Base-by-base conservation (phyloP, 108 stramenopile genomes). In the Cyclotella sp. region DNA sequence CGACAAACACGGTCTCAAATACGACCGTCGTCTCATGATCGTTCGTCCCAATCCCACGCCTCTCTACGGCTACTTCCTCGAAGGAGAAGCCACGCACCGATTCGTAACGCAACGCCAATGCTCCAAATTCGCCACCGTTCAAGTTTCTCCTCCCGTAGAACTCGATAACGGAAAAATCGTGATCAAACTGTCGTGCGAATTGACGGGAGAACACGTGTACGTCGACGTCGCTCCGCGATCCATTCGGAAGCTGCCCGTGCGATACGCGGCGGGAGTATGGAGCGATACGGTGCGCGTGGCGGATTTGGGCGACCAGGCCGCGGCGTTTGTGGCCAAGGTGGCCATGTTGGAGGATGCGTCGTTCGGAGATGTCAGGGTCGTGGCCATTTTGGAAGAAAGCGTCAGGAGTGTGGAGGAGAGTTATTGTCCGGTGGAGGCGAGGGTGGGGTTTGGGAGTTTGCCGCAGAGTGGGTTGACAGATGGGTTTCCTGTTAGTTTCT, bases 251-350 rank as follows among this genome's bases (percentile, higher is more conserved):
- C 24, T 57, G 24, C 55, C 55, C 8, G 55, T 57, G 21, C 54
- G 39, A 29, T 89, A 84, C 63, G 58, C 42, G 12, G 89, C 91
- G 27, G 85, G 87, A 12, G 21, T 93, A 12, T 93, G 94, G 92
- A 81, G 80, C 58, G 89, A 93, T 75, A 51, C 67, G 14, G 85
- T 92, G 0, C 52, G 52, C 52, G 90, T 92, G 12, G 81, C 80
- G 1, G 94, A 95, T 79, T 69, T 92, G 63, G 94, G 94, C 21
- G 90, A 95, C 57, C 83, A 84, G 52, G 94, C 90, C 3, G 90
- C 94, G 0, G 54, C 54, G 3, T 93, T 91, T 70, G 73, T 95
- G 55, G 64, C 78, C 42, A 72, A 89, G 29, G 68, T 91, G 13
- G 73, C 66, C n/a, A 39, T 41, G 2, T 34, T 30, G n/a, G 67